Evolutionary conservation across 2,329 filamentous ascomycete genomes (phyloP).

Genomic region (Thelonectria rubi): DNA sequence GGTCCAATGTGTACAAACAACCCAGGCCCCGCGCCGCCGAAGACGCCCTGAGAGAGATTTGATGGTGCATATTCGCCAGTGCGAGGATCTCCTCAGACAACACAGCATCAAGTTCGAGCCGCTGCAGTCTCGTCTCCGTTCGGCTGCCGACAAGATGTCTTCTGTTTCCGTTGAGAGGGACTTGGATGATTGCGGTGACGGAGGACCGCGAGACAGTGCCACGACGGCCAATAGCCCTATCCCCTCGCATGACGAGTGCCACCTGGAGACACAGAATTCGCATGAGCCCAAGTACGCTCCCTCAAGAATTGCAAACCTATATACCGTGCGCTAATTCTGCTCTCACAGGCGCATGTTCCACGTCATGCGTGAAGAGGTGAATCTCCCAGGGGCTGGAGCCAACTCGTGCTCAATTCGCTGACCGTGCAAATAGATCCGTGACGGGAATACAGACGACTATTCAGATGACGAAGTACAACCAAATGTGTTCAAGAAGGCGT

Average conservation of each 20-base stretch:
- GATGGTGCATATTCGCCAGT: constrained; percentile 64
- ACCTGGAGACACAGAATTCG: constrained; percentile 8
- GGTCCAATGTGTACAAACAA: constrained; percentile 55
- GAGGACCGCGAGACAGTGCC: not conserved
- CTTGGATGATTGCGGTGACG: constrained; percentile 23
- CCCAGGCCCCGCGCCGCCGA: constrained; percentile 46
- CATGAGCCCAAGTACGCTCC: constrained; percentile 30
- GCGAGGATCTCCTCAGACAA: constrained; percentile 64
- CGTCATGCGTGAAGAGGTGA: constrained; percentile 55
- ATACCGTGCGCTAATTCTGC: not conserved
- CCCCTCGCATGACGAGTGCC: not conserved
- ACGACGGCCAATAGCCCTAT: not conserved
- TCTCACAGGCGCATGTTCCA: constrained; percentile 55
- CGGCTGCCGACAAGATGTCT: constrained; percentile 6
- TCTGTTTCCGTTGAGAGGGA: not conserved
- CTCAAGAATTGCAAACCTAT: too few species aligned
- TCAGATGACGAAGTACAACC: constrained; percentile 10
- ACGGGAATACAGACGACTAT: constrained; percentile 3
- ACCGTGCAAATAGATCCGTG: constrained; percentile 12
- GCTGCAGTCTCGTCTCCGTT: constrained; percentile 41
- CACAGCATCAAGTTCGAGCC: constrained; percentile 65
- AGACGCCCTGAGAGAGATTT: constrained; percentile 63
- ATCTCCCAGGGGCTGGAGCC: not conserved
- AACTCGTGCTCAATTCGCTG: not conserved
- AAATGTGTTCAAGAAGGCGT: constrained; percentile 54